Conservation (phyloP, 306 rosid genomes). For the Castanospermum australe region DNA sequence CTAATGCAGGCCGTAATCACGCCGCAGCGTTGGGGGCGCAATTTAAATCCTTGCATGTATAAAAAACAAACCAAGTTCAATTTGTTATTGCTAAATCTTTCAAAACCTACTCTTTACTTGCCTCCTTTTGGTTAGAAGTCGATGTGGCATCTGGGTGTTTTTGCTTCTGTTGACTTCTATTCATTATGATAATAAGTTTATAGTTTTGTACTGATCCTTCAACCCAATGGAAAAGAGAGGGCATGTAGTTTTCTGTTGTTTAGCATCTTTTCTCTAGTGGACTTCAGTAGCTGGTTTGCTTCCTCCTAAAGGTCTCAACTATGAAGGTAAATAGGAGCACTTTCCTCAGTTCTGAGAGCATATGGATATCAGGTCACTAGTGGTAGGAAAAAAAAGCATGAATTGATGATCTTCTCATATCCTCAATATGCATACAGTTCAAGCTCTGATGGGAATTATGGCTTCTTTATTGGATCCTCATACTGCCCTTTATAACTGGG, state of each 20-base stretch:
- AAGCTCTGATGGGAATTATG: slow-evolving; percentile 68
- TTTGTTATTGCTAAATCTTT: slow-evolving; percentile 42
- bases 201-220: slow-evolving; percentile 23
- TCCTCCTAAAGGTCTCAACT: slow-evolving; percentile 82
- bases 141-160: slow-evolving; percentile 25
- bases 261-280: slow-evolving; percentile 50
- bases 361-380: background rate
- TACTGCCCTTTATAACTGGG: slow-evolving; percentile 68
- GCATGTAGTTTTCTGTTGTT: slow-evolving; percentile 28
- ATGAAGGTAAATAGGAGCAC: slow-evolving; percentile 66
- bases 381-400: background rate
- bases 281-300: slow-evolving; percentile 53
- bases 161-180: background rate
- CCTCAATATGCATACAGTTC: slow-evolving; percentile 46
- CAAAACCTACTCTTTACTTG: slow-evolving; percentile 45
- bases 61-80: slow-evolving; percentile 40
- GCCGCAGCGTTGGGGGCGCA: too few relatives aligned
- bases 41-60: too few relatives aligned
- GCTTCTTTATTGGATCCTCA: slow-evolving; percentile 60
- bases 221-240: slow-evolving; percentile 52
- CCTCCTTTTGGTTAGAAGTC: slow-evolving; percentile 24
- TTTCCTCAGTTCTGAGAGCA: background rate
- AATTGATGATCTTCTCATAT: background rate
- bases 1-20: too few relatives aligned
- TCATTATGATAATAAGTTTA: background rate